Evolutionary conservation across 129 eudicot genomes (phyloP).

Genomic region (Apium graveolens): DNA sequence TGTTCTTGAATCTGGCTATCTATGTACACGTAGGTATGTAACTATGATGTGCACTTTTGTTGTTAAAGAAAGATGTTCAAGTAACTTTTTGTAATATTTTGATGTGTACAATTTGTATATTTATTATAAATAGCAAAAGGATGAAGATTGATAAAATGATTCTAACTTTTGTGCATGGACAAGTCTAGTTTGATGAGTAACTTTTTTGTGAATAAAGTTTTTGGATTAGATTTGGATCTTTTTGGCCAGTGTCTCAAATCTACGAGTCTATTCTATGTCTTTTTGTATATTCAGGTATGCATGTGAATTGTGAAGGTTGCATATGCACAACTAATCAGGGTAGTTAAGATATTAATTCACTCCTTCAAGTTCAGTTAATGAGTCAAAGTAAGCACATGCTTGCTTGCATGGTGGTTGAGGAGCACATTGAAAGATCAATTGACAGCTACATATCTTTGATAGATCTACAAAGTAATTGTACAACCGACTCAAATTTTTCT

Average conservation of each 20-base stretch:
- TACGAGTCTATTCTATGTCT: constrained; percentile 3
- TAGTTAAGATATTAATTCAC: neutral
- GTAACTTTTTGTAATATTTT: neutral
- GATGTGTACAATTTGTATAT: neutral
- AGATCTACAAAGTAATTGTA: neutral
- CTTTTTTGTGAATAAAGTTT: constrained; percentile 4
- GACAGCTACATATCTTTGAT: neutral
- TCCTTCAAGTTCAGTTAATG: neutral
- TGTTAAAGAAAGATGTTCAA: too few species aligned
- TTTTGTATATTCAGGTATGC: neutral
- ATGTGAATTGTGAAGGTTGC: neutral
- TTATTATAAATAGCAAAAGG: neutral
- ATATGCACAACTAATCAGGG: neutral
- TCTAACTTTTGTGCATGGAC: constrained; percentile 26
- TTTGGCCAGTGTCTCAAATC: constrained; percentile 25
- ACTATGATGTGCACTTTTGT: neutral
- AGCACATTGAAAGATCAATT: neutral
- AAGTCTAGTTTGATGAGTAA: too few species aligned
- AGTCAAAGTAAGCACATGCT: constrained; percentile 8
- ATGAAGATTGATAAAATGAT: constrained; percentile 26
- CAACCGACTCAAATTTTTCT: neutral
- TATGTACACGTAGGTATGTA: neutral
- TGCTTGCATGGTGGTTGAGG: constrained; percentile 8
- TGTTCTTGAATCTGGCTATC: neutral
- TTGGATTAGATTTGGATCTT: constrained; percentile 4